These are phyloP conservation scores for Nectriaceae sp. DNA, from an alignment of 2,329 filamentous ascomycete genomes.

Conservation along the genomic window DNA sequence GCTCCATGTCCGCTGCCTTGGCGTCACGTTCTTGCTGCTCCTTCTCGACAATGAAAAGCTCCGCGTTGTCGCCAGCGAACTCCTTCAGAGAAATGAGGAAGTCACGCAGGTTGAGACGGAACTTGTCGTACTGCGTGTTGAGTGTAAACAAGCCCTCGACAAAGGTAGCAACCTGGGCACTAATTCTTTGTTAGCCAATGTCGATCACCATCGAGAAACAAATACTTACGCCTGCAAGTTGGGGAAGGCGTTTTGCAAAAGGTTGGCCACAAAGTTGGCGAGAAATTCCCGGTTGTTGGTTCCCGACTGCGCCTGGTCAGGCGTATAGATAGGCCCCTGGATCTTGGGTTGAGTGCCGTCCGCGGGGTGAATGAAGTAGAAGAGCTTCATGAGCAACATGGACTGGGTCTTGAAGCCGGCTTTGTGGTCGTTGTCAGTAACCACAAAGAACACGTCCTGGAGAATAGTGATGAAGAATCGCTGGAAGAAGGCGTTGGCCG, in stretches of 20 bases:
- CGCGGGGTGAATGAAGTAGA: constrained; percentile 85
- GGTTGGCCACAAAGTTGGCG: constrained; percentile 79
- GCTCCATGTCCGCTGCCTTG: constrained; percentile 85
- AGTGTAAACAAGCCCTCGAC: constrained; percentile 86
- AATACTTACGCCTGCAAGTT: constrained; percentile 82
- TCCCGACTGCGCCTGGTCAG: constrained; percentile 79
- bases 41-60: constrained; percentile 91
- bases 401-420: constrained; percentile 98
- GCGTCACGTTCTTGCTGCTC: constrained; percentile 87
- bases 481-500: constrained; percentile 94
- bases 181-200: constrained; percentile 46
- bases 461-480: constrained; percentile 95
- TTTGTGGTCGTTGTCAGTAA: constrained; percentile 98
- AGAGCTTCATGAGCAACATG: constrained; percentile 89
- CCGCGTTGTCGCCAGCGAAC: constrained; percentile 92
- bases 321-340: constrained; percentile 84
- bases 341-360: constrained; percentile 77
- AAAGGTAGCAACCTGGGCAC: constrained; percentile 84
- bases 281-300: constrained; percentile 92
- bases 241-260: constrained; percentile 87
- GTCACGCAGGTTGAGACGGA: constrained; percentile 93
- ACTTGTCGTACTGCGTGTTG: constrained; percentile 88
- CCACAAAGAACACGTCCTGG: constrained; percentile 97
- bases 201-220: background rate
- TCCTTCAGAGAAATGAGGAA: constrained; percentile 98